Base-by-base conservation (phyloP, 148 eudicot species). In the Diospyros lotus region DNA sequence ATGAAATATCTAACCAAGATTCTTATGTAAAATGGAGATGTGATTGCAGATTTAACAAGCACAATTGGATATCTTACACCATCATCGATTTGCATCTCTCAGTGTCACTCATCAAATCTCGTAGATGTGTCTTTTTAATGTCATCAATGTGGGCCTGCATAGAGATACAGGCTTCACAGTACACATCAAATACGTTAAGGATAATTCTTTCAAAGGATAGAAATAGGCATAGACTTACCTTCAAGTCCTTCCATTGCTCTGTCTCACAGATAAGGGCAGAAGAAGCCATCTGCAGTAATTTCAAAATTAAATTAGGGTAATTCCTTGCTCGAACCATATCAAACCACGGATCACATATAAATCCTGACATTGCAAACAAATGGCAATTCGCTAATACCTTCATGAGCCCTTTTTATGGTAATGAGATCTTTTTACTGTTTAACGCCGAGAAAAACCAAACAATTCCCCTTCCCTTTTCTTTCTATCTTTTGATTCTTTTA, bases 31-130 rank as follows among this genome's bases (percentile, higher is more conserved):
- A 43, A 1, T 44, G 42, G 3, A 56, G 13, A 67, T 46, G 14
- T 17, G 40, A 53, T 46, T 13, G 9, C 38, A 18, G 28, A 2
- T 50, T 62, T 0, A 9, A 51, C 46, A 48, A 63, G 66, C 41
- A 53, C 12, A 62, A 45, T 8, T 43, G 65, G 65, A 59, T 46
- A 64, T 50, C 99, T 66, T 95, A 95, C 99, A 86, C 84, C 88
- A 91, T 89, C 97, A 93, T 89, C 51, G 97, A 89, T 82, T 88
- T 84, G 91, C 97, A 90, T 74, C 99, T 84, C 59, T 88, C 86
- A 10, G 78, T 58, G 77, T 95, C 89, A 73, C 56, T 76, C 96
- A 95, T 87, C 84, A 95, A 82, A 69, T 95, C 91, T 53, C 99
- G 96, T 67, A 95, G 79, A 85, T 95, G 99, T 63, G 89, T 88